Percentiles rank a stretch among this genome's conserved stretches.
Evolutionary conservation across 2,329 filamentous ascomycete genomes (phyloP).

Genomic region (Purpureocillium lavendulum): DNA sequence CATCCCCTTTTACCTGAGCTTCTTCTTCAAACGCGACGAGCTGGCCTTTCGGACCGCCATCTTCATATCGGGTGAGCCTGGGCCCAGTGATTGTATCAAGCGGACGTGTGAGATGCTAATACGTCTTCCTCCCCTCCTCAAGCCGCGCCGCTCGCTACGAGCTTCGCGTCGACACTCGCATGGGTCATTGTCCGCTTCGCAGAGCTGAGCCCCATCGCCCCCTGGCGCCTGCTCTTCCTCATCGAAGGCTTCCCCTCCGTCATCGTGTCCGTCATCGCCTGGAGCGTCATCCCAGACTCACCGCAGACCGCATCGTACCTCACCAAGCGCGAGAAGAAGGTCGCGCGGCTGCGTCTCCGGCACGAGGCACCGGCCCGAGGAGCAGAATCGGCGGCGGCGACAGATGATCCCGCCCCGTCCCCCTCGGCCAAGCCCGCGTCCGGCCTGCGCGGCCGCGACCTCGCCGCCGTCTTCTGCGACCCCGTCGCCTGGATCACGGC

Average conservation of each 20-base stretch:
- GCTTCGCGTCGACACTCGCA: constrained; percentile 68
- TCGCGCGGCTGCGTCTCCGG: constrained; percentile 62
- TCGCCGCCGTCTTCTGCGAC: constrained; percentile 35
- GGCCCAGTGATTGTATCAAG: too few relatives aligned
- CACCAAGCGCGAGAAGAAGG: constrained; percentile 53
- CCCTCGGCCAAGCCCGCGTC: constrained; percentile 5
- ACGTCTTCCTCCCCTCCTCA: constrained; percentile 1
- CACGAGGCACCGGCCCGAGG: constrained; percentile 25
- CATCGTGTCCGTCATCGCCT: constrained; percentile 64
- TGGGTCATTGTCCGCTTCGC: constrained; percentile 69
- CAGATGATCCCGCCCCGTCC: neutral
- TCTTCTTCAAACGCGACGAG: constrained; percentile 60
- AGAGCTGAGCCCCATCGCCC: constrained; percentile 57
- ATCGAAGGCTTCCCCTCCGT: constrained; percentile 80
- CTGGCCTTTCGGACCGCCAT: constrained; percentile 78
- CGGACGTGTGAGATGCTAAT: too few relatives aligned
- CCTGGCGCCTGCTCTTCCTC: constrained; percentile 81
- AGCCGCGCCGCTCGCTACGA: constrained; percentile 73
- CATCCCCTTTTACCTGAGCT: constrained; percentile 55
- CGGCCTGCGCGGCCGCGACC: constrained; percentile 46
- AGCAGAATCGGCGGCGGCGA: too few relatives aligned
- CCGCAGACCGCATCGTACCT: constrained; percentile 60
- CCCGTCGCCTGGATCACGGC: constrained; percentile 58
- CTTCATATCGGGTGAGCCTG: constrained; percentile 60
- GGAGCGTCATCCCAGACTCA: constrained; percentile 67